Evolutionary conservation across 2,329 filamentous ascomycete genomes (phyloP).

Genomic region (Hypoxylon sp.): DNA sequence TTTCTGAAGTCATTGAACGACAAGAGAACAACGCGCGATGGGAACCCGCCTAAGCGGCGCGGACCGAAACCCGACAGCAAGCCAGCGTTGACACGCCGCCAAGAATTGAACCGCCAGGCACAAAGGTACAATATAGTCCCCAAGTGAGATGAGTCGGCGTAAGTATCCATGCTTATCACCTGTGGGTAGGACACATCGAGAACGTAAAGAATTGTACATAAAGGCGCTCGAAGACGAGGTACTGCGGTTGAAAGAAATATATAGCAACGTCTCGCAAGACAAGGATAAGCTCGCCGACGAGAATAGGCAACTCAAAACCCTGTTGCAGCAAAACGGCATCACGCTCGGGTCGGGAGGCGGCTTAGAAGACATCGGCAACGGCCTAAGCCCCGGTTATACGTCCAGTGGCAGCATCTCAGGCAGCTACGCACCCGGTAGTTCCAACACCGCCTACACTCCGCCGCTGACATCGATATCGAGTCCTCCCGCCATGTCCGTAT

Average conservation of each 20-base stretch:
- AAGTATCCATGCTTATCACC: constrained; percentile 34
- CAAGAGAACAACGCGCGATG: constrained; percentile 87
- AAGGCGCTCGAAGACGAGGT: constrained; percentile 94
- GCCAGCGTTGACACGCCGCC: constrained; percentile 89
- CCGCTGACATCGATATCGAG: constrained; percentile 62
- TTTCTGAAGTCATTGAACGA: constrained; percentile 79
- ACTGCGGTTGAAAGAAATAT: constrained; percentile 88
- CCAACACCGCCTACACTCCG: constrained; percentile 65
- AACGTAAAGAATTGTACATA: constrained; percentile 96
- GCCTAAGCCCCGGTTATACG: constrained; percentile 64
- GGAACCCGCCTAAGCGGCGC: constrained; percentile 87
- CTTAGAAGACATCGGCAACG: constrained; percentile 63
- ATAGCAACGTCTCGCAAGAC: constrained; percentile 79
- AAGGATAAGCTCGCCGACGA: constrained; percentile 83
- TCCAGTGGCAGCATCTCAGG: constrained; percentile 73
- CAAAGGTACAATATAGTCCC: constrained; percentile 76
- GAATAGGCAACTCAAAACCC: constrained; percentile 78
- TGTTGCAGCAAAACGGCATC: constrained; percentile 69
- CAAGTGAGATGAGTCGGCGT: background rate
- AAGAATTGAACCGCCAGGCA: constrained; percentile 95
- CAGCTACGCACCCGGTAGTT: constrained; percentile 68
- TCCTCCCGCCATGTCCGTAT: constrained; percentile 58
- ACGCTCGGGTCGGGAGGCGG: constrained; percentile 53
- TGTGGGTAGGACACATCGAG: constrained; percentile 85
- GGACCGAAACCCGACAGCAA: constrained; percentile 98